Evolutionary conservation across 2,329 filamentous ascomycete species (phyloP), one percentile per base, ranked within the genome.

Genomic region (Rutstroemia sp.): DNA sequence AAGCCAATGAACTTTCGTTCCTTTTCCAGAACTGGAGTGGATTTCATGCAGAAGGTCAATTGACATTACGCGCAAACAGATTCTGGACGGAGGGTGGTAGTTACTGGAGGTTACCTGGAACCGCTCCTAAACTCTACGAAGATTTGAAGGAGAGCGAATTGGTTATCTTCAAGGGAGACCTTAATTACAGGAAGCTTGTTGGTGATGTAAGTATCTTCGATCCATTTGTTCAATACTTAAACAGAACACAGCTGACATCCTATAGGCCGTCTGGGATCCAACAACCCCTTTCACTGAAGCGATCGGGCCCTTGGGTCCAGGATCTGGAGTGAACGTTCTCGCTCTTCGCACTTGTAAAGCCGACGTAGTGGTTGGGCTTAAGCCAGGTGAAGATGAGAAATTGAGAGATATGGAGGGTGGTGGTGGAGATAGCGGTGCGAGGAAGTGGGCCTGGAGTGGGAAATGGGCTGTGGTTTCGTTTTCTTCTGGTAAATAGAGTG

Each of bases 381-480:
- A 84, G 14, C 72, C 83, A 8, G 92, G 92, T 6, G 82, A 87
- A 69, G 94, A 99, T 67, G 91, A 96, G 73, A 82, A 85, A 69
- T 75, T 97, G 53, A 83, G 79, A 63, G 76, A 79, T 8, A 79
- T 74, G 53, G 83, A 88, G 52, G 83, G 79, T 16, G 88, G 88
- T 1, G 88, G 87, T 3, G 88, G 85, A 16, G 84, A 90, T 59
- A 56, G 64, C 48, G 68, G 67, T 25, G 79, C 83, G 23, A 79
- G 94, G 56, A 88, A 89, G 71, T 97, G 92, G 92, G 92, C 90
- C 0, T 97, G 92, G 92, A 88, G 83, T 67, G 92, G 92, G 44
- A 96, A 96, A 73, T 97, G 89, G 88, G 92, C 92, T 5, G 90
- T 97, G n/a, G 85, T 95, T 4, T 91, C 89, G 30, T 90, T 92